These are phyloP conservation scores for Aaosphaeria pasadenensis DNA, from an alignment of 2,329 filamentous ascomycete genomes.

Conservation along the genomic window DNA sequence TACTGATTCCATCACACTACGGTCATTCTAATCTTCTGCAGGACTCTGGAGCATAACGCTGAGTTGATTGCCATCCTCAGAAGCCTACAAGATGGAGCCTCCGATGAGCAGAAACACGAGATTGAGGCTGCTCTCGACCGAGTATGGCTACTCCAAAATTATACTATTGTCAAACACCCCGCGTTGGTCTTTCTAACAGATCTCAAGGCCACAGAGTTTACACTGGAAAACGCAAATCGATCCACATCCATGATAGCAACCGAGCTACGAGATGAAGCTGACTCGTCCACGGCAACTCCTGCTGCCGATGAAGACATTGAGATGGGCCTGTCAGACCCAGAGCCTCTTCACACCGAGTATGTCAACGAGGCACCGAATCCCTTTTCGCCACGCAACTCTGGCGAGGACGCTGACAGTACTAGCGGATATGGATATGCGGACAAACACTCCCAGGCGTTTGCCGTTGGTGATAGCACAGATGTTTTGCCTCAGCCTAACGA, in stretches of 20 bases:
- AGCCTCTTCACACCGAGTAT: too few species aligned
- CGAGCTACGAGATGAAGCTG: too few species aligned
- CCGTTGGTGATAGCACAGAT: conserved; percentile 6
- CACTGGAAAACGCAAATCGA: conserved; percentile 9
- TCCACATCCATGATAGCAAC: conserved; percentile 4
- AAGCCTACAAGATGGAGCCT: conserved; percentile 10
- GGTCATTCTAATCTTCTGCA: background rate
- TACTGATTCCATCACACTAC: background rate
- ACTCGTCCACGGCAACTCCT: too few species aligned
- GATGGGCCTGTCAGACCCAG: too few species aligned
- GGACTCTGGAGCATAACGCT: conserved; percentile 13
- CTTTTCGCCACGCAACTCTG: too few species aligned
- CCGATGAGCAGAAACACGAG: conserved; percentile 6
- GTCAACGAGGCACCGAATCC: too few species aligned
- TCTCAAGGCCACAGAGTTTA: background rate
- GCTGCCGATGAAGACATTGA: too few species aligned
- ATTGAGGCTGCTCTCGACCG: conserved; percentile 11
- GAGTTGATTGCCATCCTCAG: conserved; percentile 12
- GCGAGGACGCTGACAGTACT: too few species aligned
- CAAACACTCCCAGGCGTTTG: too few species aligned
- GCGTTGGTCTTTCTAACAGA: background rate
- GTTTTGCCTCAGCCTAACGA: background rate
- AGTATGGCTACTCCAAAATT: background rate
- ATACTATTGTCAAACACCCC: background rate
- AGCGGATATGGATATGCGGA: too few species aligned